phyloP scores from a whole-genome alignment of 495 filamentous ascomycete species.

The Penicillium canescens region DNA sequence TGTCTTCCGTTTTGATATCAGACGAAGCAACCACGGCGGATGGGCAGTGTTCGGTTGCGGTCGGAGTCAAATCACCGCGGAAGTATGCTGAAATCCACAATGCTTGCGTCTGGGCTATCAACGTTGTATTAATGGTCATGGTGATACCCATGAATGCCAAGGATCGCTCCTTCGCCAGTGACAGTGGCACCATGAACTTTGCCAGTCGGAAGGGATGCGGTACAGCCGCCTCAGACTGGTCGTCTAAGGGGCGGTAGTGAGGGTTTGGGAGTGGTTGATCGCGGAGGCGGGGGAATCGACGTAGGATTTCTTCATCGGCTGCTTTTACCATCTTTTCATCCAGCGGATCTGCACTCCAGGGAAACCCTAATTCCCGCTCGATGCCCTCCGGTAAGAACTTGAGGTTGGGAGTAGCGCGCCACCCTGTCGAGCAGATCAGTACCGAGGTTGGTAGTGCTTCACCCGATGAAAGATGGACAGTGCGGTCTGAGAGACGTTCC shows the following conservation, averaged over 20 bases:
- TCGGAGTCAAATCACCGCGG: conserved; percentile 40
- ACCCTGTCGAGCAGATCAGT: conserved; percentile 70
- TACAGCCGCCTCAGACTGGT: conserved; percentile 30
- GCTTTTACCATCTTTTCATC: conserved; percentile 24
- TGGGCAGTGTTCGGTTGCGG: conserved; percentile 24
- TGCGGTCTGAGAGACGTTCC: conserved; percentile 42
- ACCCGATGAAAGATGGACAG: conserved; percentile 58
- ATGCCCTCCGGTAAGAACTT: conserved; percentile 59
- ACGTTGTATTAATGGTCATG: conserved; percentile 61
- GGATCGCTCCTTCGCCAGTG: conserved; percentile 54
- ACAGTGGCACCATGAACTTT: conserved; percentile 70
- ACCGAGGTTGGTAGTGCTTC: conserved; percentile 55
- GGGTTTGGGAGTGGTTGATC: conserved; percentile 36
- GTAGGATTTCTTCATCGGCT: conserved; percentile 68
- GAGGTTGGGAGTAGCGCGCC: conserved; percentile 63
- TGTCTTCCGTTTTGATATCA: conserved; percentile 20
- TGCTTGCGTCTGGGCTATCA: conserved; percentile 66
- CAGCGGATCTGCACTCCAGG: conserved; percentile 32
- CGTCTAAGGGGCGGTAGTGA: conserved; percentile 28
- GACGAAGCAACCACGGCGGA: conserved; percentile 8
- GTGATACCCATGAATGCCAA: conserved; percentile 69
- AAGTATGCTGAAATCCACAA: conserved; percentile 73
- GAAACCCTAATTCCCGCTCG: conserved; percentile 39
- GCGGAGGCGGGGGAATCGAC: conserved; percentile 63
- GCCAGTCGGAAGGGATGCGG: conserved; percentile 54